Conservation (phyloP, 108 stramenopile genomes). For the Fragilaria crotonensis region DNA sequence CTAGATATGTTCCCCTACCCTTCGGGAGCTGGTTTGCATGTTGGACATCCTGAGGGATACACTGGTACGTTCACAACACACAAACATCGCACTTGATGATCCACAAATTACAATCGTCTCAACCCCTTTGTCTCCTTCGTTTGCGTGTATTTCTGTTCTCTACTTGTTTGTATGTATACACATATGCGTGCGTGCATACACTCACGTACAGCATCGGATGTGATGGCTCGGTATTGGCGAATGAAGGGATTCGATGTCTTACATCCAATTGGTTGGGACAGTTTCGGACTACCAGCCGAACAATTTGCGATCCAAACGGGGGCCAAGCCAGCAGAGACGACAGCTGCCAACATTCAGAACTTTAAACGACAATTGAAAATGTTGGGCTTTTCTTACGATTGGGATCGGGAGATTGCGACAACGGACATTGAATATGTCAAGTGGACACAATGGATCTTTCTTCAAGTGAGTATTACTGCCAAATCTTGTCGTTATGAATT, state of each 20-base stretch:
- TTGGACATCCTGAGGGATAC: slow-evolving; percentile 97
- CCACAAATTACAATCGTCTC: no score
- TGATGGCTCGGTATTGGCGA: slow-evolving; percentile 97
- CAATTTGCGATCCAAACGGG: slow-evolving; percentile 98
- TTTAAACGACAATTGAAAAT: slow-evolving; percentile 94
- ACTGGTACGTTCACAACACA: slow-evolving; percentile 76
- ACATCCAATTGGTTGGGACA: slow-evolving; percentile 99
- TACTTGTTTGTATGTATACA: background rate
- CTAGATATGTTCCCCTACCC: slow-evolving; percentile 99
- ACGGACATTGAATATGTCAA: slow-evolving; percentile 91
- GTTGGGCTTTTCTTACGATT: slow-evolving; percentile 96
- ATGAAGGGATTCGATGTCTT: slow-evolving; percentile 95
- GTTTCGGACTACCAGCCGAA: slow-evolving; percentile 99
- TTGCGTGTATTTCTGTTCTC: slow-evolving; percentile 6
- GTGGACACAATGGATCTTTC: slow-evolving; percentile 99
- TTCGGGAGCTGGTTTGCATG: slow-evolving; percentile 94
- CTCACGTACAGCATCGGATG: slow-evolving; percentile 78
- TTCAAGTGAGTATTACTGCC: slow-evolving; percentile 6
- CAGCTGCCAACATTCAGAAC: slow-evolving; percentile 88
- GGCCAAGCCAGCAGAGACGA: slow-evolving; percentile 91
- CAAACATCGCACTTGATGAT: no score
- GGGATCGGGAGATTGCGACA: slow-evolving; percentile 95
- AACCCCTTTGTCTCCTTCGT: background rate
- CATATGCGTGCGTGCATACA: no score
- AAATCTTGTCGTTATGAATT: no score